Percentiles rank a stretch among this genome's conserved stretches.
Conservation (phyloP, 805 yeast species). For the Hanseniaspora lindneri region DNA sequence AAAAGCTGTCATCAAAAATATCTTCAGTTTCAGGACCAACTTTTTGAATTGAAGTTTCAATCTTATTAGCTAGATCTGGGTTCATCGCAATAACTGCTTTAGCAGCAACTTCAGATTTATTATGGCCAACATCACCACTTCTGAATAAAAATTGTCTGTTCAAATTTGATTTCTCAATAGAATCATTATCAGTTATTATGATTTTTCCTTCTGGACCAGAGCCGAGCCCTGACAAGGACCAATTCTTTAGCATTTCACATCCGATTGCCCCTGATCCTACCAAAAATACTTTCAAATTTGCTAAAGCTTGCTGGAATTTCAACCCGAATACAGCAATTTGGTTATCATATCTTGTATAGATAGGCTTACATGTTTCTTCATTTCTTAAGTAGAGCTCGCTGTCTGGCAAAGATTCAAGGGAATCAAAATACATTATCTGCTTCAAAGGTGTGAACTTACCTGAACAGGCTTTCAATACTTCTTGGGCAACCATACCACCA, state of each 20-base stretch:
- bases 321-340: conserved; percentile 90
- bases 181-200: conserved; percentile 80
- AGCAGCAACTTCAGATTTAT: conserved; percentile 85
- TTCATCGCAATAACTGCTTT: conserved; percentile 75
- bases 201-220: conserved; percentile 83
- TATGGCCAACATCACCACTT: conserved; percentile 83
- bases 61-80: conserved; percentile 67
- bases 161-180: conserved; percentile 88
- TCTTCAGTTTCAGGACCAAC: conserved; percentile 90
- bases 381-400: conserved; percentile 45
- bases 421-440: conserved; percentile 88
- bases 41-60: conserved; percentile 66
- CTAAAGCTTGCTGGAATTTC: conserved; percentile 57
- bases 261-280: conserved; percentile 99
- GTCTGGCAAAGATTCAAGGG: conserved; percentile 79
- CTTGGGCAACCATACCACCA: conserved; percentile 95
- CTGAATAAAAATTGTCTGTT: conserved; percentile 94
- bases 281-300: conserved; percentile 71
- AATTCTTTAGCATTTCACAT: conserved; percentile 93
- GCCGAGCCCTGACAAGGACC: conserved; percentile 95
- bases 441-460: conserved; percentile 90
- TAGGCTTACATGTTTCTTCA: conserved; percentile 61
- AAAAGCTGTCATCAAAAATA: conserved; percentile 71
- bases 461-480: conserved; percentile 86
- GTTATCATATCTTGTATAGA: conserved; percentile 77